Base-by-base conservation (phyloP, 192 early-diverging fungal species). In the Piromyces finnis region DNA sequence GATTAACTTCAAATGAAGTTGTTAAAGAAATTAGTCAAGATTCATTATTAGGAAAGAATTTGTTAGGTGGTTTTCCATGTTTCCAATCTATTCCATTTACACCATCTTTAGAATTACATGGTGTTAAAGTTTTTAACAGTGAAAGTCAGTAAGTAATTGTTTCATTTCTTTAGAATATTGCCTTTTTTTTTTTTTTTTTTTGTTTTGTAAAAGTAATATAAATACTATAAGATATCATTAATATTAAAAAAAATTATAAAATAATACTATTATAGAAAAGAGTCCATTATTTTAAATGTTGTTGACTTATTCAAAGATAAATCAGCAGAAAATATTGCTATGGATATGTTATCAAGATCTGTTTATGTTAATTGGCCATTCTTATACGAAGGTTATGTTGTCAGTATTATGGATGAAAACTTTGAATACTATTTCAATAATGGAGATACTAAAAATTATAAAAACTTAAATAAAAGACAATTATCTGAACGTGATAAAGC, bases 51-150 rank as follows among this genome's bases (percentile, higher is more conserved):
- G 94, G 95, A 7, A 87, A 84, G 16, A 82, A 85, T 79, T 82
- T 91, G 27, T 86, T 91, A 26, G 84, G 28, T 22, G 97, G 97
- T 29, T 99, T 99, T 83, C 97, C 97, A 22, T 89, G 94, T 12
- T 84, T 99, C 81, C 84, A 94, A 78, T 95, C 95, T 0, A 84
- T 94, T n/a, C 86, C 89, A 30, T 89, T 94, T 83, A 89, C 88
- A 1, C 90, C 88, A 16, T 85, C 84, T 35, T 84, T 98, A 28
- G 91, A 87, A 13, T 92, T 88, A 82, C 94, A 96, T 82, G 88
- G 91, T 29, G 96, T 97, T 14, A 88, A 90, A 51, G 94, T 97
- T 4, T 98, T 97, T 86, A 90, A 94, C 59, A 88, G 85, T 28
- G 94, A 95, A 78, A 93, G 92, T 86, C 88, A 89, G 30, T 32